Conservation (phyloP, 2,329 filamentous ascomycete species). For the Phialophora tarda region DNA sequence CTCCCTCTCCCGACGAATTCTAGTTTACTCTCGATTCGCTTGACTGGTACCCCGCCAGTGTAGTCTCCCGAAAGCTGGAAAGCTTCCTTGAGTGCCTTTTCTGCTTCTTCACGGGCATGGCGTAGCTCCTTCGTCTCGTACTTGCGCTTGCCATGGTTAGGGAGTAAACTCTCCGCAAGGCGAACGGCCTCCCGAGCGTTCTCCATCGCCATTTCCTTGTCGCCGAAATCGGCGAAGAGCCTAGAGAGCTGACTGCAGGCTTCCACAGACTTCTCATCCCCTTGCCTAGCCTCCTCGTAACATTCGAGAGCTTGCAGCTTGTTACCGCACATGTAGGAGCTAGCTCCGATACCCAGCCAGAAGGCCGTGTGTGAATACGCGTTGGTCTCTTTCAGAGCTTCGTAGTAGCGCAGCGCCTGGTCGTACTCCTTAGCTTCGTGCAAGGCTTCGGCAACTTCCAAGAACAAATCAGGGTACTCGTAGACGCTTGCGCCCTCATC, state of each 20-base stretch:
- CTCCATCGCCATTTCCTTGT: constrained; percentile 76
- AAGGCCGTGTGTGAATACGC: constrained; percentile 57
- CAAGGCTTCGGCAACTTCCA: constrained; percentile 69
- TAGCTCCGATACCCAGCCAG: constrained; percentile 61
- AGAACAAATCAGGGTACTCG: constrained; percentile 79
- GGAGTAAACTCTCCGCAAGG: constrained; percentile 54
- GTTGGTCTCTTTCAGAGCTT: constrained; percentile 55
- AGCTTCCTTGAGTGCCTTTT: constrained; percentile 38
- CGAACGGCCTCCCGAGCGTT: constrained; percentile 76
- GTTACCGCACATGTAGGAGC: constrained; percentile 69
- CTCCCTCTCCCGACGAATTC: constrained; percentile 8
- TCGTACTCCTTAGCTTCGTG: constrained; percentile 57
- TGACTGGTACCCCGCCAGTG: constrained; percentile 15
- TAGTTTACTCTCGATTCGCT: constrained; percentile 25
- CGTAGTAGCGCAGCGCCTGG: constrained; percentile 65
- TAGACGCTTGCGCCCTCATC: constrained; percentile 59
- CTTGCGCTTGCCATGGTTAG: constrained; percentile 36
- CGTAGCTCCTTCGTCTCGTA: constrained; percentile 40
- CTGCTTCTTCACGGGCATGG: constrained; percentile 36
- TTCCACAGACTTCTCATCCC: constrained; percentile 73
- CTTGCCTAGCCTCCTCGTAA: constrained; percentile 74
- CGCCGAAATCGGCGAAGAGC: constrained; percentile 77
- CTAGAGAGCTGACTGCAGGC: constrained; percentile 80
- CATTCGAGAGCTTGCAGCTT: constrained; percentile 75
- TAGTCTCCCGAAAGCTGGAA: constrained; percentile 31